These are phyloP conservation scores for Cryptomeria japonica DNA, from an alignment of 75 land plant species.

Conservation along the genomic window DNA sequence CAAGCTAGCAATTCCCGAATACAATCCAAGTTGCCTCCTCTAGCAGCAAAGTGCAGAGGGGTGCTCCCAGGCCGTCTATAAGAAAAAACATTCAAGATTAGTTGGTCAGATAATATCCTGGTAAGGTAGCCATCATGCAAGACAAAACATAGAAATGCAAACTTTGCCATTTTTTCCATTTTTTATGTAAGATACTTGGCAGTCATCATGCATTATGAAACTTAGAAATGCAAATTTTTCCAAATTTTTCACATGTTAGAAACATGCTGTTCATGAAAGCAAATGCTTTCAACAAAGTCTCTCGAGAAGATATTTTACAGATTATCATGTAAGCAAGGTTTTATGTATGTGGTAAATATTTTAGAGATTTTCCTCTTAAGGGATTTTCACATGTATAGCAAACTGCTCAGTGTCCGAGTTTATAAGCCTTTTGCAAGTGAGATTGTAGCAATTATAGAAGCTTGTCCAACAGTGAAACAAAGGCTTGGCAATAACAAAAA, in stretches of 20 bases:
- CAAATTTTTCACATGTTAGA: background rate
- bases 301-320: background rate
- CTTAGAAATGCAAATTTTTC: background rate
- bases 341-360: background rate
- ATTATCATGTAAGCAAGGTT: background rate
- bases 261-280: background rate
- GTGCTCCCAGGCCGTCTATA: constrained; percentile 61
- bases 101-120: background rate
- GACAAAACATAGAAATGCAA: background rate
- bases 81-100: background rate
- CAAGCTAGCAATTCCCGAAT: constrained; percentile 75
- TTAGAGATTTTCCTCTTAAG: background rate
- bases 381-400: background rate
- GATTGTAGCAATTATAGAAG: background rate
- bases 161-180: background rate
- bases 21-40: constrained; percentile 62
- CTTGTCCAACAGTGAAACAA: background rate
- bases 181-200: background rate
- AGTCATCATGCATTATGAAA: too few relatives aligned
- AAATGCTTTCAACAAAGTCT: background rate
- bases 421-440: background rate
- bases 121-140: background rate
- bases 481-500: background rate
- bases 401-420: background rate
- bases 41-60: constrained; percentile 80